These are phyloP conservation scores for Apiospora kogelbergensis DNA, from an alignment of 2,329 filamentous ascomycete genomes.

Conservation along the genomic window DNA sequence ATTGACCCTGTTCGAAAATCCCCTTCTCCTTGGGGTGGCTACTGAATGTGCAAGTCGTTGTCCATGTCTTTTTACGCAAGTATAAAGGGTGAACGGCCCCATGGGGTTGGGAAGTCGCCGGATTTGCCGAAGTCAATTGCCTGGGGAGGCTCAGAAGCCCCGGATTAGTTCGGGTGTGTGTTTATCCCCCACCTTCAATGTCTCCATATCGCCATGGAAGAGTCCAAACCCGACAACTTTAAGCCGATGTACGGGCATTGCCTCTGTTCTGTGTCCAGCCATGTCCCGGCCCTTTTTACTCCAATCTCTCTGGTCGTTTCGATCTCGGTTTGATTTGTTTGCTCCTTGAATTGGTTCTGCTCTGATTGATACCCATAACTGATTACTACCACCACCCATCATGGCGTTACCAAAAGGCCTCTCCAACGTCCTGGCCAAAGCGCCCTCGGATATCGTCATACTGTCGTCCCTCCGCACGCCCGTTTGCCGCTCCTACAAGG, in stretches of 20 bases:
- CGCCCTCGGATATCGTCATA: constrained; percentile 80
- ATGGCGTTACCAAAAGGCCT: constrained; percentile 65
- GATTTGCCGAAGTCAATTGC: constrained; percentile 10
- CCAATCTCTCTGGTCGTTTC: neutral
- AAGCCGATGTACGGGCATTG: neutral
- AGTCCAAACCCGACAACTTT: neutral
- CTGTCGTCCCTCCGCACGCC: constrained; percentile 89
- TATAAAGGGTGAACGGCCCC: neutral
- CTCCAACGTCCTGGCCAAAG: constrained; percentile 74
- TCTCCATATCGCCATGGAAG: neutral
- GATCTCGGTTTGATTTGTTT: neutral
- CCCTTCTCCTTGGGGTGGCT: neutral
- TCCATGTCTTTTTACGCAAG: too few species aligned
- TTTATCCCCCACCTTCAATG: constrained; percentile 15
- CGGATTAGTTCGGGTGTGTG: constrained; percentile 10
- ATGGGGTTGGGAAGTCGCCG: neutral
- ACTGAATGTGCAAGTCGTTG: too few species aligned
- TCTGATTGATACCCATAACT: neutral
- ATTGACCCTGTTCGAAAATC: neutral
- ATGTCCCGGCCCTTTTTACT: neutral
- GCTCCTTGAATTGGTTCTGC: neutral
- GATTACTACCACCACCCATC: constrained; percentile 17
- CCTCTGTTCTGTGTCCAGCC: neutral
- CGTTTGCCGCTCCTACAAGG: constrained; percentile 80
- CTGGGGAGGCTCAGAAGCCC: neutral